These are phyloP conservation scores for Linum usitatissimum DNA, from an alignment of 345 rosid species.

Conservation along the genomic window DNA sequence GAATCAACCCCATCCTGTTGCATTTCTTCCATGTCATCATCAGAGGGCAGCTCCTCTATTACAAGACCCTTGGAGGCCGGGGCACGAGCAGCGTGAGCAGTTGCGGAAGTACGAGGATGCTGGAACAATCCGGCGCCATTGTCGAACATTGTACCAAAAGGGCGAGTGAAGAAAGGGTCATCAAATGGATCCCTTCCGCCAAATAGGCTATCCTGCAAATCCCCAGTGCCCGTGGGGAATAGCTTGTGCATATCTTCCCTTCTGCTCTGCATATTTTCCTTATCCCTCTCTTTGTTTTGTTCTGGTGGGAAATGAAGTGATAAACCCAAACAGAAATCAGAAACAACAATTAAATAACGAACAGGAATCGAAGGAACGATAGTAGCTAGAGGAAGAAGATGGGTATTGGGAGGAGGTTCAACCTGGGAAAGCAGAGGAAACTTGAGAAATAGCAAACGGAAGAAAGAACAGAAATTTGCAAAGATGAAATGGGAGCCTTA, in stretches of 20 bases:
- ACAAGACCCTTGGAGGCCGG: conserved; percentile 27
- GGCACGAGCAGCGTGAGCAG: conserved; percentile 13
- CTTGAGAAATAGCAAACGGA: not conserved
- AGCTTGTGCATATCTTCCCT: conserved; percentile 25
- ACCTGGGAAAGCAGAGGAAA: not conserved
- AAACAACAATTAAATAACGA: too few species aligned
- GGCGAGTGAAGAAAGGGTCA: conserved; percentile 55
- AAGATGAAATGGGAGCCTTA: too few species aligned
- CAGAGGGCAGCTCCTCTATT: conserved; percentile 57
- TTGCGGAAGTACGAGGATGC: conserved; percentile 10
- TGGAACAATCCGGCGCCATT: conserved; percentile 12
- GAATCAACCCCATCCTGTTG: conserved; percentile 15
- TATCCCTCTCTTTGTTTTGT: not conserved
- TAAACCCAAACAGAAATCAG: not conserved
- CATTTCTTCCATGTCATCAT: conserved; percentile 27
- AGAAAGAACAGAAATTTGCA: not conserved
- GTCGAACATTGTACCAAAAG: conserved; percentile 35
- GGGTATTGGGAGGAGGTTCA: not conserved
- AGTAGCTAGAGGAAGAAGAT: not conserved
- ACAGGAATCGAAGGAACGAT: not conserved
- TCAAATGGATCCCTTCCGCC: conserved; percentile 69
- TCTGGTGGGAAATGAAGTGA: not conserved
- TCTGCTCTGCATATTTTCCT: conserved; percentile 40
- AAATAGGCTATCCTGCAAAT: conserved; percentile 32
- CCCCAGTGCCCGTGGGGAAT: conserved; percentile 26